Conservation (phyloP, 495 filamentous ascomycete genomes). For the Jackrogersella minutella region DNA sequence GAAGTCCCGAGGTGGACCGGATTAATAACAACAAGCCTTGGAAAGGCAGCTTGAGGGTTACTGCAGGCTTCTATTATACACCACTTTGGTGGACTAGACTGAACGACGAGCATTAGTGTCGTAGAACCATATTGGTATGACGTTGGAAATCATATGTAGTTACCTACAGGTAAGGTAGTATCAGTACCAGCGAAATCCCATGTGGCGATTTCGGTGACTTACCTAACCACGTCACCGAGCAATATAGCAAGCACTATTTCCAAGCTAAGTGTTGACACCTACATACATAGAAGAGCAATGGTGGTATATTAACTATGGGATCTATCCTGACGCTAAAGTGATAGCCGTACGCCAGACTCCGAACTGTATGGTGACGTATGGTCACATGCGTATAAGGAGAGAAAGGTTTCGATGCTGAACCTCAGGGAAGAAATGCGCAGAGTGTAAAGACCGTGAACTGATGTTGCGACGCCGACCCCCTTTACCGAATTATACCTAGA, state of each 20-base stretch:
- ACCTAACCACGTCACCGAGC: constrained; percentile 7
- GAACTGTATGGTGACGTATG: constrained; percentile 27
- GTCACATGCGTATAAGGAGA: constrained; percentile 17
- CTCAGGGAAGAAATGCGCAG: constrained; percentile 16
- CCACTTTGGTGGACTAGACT: neutral
- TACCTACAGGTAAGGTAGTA: neutral
- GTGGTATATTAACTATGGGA: constrained; percentile 26
- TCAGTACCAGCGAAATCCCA: neutral
- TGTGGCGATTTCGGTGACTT: neutral
- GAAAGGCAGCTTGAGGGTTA: neutral
- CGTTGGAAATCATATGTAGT: neutral
- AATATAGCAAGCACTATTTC: neutral
- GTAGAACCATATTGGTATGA: constrained; percentile 13
- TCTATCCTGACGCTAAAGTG: constrained; percentile 31
- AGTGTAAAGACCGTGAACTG: constrained; percentile 27
- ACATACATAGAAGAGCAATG: neutral
- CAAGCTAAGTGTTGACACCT: no score
- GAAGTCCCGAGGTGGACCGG: constrained; percentile 5
- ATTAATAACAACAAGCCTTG: constrained; percentile 5
- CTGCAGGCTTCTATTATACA: neutral
- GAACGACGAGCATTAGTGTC: neutral
- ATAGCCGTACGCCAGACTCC: constrained; percentile 27
- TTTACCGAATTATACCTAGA: neutral
- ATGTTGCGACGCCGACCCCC: constrained; percentile 1
- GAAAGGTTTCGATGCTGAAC: constrained; percentile 7